Evolutionary conservation across 768 basidiomycete genomes (phyloP).

Genomic region (Boletus rubroflammeus): DNA sequence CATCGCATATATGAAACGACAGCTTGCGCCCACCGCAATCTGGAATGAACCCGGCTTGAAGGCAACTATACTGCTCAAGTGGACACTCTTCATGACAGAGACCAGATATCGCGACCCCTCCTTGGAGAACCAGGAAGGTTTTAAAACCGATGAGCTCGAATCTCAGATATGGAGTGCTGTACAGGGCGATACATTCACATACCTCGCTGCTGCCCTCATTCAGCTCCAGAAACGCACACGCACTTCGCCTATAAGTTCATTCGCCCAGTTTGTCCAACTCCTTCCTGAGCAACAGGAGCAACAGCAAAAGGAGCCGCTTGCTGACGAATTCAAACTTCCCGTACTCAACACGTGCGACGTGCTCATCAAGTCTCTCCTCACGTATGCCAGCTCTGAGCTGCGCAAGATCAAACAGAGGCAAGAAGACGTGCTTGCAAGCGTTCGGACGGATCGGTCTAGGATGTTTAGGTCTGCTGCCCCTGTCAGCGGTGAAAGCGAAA

Average conservation of each 20-base stretch:
- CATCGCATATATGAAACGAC: constrained; percentile 57
- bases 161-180: constrained; percentile 79
- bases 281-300: constrained; percentile 36
- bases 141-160: constrained; percentile 77
- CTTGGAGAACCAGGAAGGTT: constrained; percentile 61
- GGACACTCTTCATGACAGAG: constrained; percentile 83
- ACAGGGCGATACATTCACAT: constrained; percentile 76
- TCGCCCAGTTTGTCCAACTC: constrained; percentile 39
- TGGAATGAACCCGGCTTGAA: constrained; percentile 75
- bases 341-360: constrained; percentile 66
- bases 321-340: constrained; percentile 45
- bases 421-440: constrained; percentile 75
- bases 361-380: constrained; percentile 67
- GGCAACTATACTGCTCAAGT: constrained; percentile 74
- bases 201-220: constrained; percentile 58
- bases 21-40: constrained; percentile 45
- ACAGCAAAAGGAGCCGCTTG: constrained; percentile 35
- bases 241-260: constrained; percentile 34
- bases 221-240: constrained; percentile 44
- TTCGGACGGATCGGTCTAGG: constrained; percentile 60
- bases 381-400: constrained; percentile 74
- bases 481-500: constrained; percentile 39
- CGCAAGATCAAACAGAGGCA: constrained; percentile 87
- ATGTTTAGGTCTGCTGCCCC: constrained; percentile 42
- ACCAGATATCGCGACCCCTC: constrained; percentile 63